A percentile compares a stretch with the other conserved stretches of the same genome.
Conservation (phyloP, 2,329 filamentous ascomycete genomes). For the Scolecobasidium constrictum region DNA sequence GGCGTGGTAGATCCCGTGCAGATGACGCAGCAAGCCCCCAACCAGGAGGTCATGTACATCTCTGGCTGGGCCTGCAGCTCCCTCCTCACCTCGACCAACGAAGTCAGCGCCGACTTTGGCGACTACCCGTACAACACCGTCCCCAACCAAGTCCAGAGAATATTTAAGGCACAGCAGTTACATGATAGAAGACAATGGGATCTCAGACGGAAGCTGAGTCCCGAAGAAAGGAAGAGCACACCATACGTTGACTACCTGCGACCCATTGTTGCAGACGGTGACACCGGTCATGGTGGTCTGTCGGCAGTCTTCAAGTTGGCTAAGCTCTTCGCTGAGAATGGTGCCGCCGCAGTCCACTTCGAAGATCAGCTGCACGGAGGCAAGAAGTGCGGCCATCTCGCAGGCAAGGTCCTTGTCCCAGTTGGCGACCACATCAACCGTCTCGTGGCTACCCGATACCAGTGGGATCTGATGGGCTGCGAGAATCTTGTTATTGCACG, state of each 20-base stretch:
- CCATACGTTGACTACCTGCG: slow-evolving; percentile 88
- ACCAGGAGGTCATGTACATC: slow-evolving; percentile 93
- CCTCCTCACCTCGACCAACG: slow-evolving; percentile 84
- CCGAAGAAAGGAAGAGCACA: slow-evolving; percentile 60
- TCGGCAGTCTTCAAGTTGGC: slow-evolving; percentile 91
- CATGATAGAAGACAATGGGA: slow-evolving; percentile 97
- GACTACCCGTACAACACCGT: slow-evolving; percentile 99
- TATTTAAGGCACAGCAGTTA: slow-evolving; percentile 93
- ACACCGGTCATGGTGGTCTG: slow-evolving; percentile 86
- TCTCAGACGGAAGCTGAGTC: slow-evolving; percentile 62
- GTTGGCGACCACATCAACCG: slow-evolving; percentile 94
- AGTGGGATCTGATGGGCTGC: slow-evolving; percentile 96
- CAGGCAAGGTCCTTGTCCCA: slow-evolving; percentile 90
- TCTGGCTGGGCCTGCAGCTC: slow-evolving; percentile 98
- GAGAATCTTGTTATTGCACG: slow-evolving; percentile 93
- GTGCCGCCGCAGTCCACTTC: slow-evolving; percentile 91
- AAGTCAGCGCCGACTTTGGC: slow-evolving; percentile 94
- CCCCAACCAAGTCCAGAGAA: slow-evolving; percentile 89
- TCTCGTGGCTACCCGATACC: slow-evolving; percentile 81
- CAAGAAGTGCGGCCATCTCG: slow-evolving; percentile 96
- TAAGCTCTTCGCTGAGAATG: slow-evolving; percentile 95
- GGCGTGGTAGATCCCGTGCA: slow-evolving; percentile 97
- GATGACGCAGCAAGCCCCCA: slow-evolving; percentile 95
- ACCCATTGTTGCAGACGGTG: slow-evolving; percentile 91
- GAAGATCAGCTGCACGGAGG: slow-evolving; percentile 96